Conservation (phyloP, 441 rosid species). For the Melastoma candidum region DNA sequence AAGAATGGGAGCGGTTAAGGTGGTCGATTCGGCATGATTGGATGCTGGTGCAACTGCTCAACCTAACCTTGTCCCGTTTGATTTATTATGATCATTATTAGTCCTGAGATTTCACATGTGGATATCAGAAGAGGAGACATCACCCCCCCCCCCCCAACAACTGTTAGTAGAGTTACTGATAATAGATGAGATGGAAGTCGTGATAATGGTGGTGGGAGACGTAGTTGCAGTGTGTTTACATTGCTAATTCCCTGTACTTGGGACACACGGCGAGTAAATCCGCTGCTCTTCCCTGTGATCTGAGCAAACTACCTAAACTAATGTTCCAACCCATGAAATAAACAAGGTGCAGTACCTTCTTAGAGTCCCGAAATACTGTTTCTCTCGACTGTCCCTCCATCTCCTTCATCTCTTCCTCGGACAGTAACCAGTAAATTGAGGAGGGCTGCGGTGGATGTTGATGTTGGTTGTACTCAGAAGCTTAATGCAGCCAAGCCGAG, state of each 20-base stretch:
- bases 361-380: conserved; percentile 37
- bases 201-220: too few relatives aligned
- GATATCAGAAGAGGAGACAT: too few relatives aligned
- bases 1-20: too few relatives aligned
- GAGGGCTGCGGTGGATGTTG: conserved; percentile 30
- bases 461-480: conserved; percentile 52
- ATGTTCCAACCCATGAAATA: too few relatives aligned
- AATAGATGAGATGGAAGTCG: too few relatives aligned
- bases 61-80: too few relatives aligned
- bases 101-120: too few relatives aligned
- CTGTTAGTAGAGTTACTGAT: too few relatives aligned
- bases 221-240: conserved; percentile 23
- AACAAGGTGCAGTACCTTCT: conserved; percentile 24
- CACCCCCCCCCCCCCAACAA: too few relatives aligned
- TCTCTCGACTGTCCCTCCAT: conserved; percentile 41
- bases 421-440: conserved; percentile 71
- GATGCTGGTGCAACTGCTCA: too few relatives aligned
- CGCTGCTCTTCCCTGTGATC: conserved; percentile 56
- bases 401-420: conserved; percentile 30
- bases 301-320: conserved; percentile 8
- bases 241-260: conserved; percentile 89
- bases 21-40: too few relatives aligned
- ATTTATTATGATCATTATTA: too few relatives aligned
- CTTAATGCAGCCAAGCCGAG: conserved; percentile 69
- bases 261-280: conserved; percentile 86